These are phyloP conservation scores for Arctium lappa DNA, from an alignment of 129 eudicot genomes.

Conservation along the genomic window DNA sequence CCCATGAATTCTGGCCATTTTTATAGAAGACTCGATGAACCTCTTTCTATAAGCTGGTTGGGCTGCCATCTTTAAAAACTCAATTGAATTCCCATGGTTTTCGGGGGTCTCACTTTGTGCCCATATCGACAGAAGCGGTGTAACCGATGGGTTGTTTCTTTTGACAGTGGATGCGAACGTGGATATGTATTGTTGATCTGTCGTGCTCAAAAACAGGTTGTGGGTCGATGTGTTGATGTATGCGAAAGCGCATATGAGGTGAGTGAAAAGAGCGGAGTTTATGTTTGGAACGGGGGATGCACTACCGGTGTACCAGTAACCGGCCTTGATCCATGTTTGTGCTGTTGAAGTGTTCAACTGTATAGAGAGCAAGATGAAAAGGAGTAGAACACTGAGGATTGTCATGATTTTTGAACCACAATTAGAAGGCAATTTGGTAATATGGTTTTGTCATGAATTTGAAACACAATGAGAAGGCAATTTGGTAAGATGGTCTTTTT, in stretches of 20 bases:
- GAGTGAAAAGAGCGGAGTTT: constrained; percentile 60
- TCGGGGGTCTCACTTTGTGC: not conserved
- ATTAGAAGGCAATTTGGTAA: not conserved
- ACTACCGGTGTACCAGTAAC: constrained; percentile 58
- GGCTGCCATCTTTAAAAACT: constrained; percentile 33
- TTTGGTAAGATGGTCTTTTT: not conserved
- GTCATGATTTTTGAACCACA: not conserved
- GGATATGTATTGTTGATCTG: constrained; percentile 25
- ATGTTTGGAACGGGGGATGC: constrained; percentile 23
- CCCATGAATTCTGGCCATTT: constrained; percentile 33
- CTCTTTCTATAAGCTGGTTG: constrained; percentile 27
- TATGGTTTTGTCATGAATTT: not conserved
- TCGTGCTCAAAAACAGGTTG: constrained; percentile 24
- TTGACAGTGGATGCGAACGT: constrained; percentile 46
- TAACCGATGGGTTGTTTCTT: constrained; percentile 43
- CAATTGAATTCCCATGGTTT: constrained; percentile 2
- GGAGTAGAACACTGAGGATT: not conserved
- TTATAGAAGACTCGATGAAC: constrained; percentile 52
- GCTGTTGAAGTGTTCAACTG: constrained; percentile 1
- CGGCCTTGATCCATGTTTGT: constrained; percentile 34
- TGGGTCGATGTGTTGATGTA: constrained; percentile 33
- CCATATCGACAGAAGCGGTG: constrained; percentile 57
- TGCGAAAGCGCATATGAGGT: constrained; percentile 65
- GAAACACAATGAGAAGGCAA: not conserved
- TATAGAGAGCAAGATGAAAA: not conserved